Conservation (phyloP, 202 grass and related monocot species). For the Musa balbisiana region DNA sequence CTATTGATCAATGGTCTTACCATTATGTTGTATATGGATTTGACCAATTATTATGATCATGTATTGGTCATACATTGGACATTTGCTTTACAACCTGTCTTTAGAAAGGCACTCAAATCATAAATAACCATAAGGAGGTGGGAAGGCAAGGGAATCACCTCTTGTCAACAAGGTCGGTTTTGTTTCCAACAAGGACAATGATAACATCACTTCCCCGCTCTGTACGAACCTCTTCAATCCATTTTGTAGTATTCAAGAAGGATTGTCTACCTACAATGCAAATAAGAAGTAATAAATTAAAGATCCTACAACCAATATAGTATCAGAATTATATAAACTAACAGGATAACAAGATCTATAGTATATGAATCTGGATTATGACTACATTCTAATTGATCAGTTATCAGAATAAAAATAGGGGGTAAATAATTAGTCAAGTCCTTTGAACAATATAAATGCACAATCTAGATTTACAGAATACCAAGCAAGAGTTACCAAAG, state of each 20-base stretch:
- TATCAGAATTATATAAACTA: neutral
- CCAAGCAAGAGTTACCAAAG: neutral
- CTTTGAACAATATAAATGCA: slow-evolving; percentile 11
- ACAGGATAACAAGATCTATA: neutral
- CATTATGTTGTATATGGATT: neutral
- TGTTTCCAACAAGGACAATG: slow-evolving; percentile 86
- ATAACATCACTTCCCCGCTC: slow-evolving; percentile 58
- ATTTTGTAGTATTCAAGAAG: slow-evolving; percentile 65
- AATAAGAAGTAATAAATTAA: neutral
- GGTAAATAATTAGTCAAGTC: neutral
- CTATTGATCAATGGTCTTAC: neutral
- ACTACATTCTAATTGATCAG: neutral
- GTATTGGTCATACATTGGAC: neutral
- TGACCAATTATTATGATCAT: neutral
- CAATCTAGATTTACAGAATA: neutral
- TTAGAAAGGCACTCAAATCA: neutral
- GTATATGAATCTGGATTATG: neutral
- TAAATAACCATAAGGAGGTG: neutral
- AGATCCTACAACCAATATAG: neutral
- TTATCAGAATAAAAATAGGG: neutral
- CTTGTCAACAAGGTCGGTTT: slow-evolving; percentile 74
- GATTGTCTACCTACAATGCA: slow-evolving; percentile 56
- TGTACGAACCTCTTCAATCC: slow-evolving; percentile 72
- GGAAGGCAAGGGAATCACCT: slow-evolving; percentile 30
- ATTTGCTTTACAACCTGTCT: neutral